Percentiles rank a stretch among this genome's conserved stretches.
phyloP scores from a whole-genome alignment of 1,284 basidiomycete genomes.

The Sanghuangporus weigelae region DNA sequence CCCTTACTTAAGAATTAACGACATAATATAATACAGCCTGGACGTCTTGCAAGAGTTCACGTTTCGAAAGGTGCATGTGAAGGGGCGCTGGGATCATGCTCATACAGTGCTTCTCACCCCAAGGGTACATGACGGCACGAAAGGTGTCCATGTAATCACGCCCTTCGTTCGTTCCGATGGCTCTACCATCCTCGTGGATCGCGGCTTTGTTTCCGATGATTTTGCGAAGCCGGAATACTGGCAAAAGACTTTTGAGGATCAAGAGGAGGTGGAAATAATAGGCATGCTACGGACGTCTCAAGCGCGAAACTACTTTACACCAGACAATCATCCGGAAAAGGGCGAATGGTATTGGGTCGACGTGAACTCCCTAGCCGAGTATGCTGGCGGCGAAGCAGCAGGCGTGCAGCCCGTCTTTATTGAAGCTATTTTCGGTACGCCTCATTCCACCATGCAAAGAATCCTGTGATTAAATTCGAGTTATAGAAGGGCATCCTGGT shows the following conservation, averaged over 20 bases:
- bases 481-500: conserved; percentile 72
- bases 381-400: conserved; percentile 64
- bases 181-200: conserved; percentile 82
- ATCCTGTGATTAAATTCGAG: conserved; percentile 13
- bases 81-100: conserved; percentile 72
- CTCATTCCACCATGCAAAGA: background rate
- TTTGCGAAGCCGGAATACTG: conserved; percentile 33
- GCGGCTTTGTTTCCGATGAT: conserved; percentile 84
- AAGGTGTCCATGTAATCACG: conserved; percentile 84
- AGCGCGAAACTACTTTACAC: conserved; percentile 76
- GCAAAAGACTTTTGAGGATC: conserved; percentile 23
- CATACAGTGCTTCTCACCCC: conserved; percentile 83
- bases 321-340: conserved; percentile 77
- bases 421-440: conserved; percentile 77
- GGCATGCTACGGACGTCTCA: conserved; percentile 76
- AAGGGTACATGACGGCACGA: conserved; percentile 79
- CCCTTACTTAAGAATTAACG: conserved; percentile 8
- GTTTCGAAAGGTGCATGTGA: conserved; percentile 79
- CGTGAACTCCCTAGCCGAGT: conserved; percentile 75
- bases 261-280: conserved; percentile 54
- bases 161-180: conserved; percentile 77
- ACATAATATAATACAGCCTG: conserved; percentile 34
- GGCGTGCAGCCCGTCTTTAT: conserved; percentile 81
- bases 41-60: conserved; percentile 80
- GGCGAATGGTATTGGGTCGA: conserved; percentile 94